Evolutionary conservation across 306 rosid genomes (phyloP).

Genomic region (Prinsepia uniflora): DNA sequence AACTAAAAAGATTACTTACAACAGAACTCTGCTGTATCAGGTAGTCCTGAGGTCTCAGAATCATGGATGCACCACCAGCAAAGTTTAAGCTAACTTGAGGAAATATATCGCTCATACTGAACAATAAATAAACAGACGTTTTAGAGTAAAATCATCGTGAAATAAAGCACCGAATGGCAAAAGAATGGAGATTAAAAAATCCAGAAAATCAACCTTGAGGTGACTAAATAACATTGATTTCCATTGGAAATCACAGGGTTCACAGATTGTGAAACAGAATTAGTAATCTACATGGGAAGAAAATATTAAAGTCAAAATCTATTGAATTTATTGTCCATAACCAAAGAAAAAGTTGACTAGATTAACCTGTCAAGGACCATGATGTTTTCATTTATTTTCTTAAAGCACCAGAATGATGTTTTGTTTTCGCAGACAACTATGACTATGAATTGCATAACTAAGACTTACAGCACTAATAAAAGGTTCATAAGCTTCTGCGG

Average conservation of each 20-base stretch:
- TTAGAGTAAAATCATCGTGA: conserved; percentile 20
- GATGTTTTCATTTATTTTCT: conserved; percentile 9
- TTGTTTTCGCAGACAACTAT: conserved; percentile 10
- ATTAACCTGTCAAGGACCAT: conserved; percentile 11
- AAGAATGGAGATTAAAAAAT: conserved; percentile 15
- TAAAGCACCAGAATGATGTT: conserved; percentile 20
- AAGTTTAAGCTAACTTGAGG: conserved; percentile 92
- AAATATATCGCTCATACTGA: conserved; percentile 67
- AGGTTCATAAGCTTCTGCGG: conserved; percentile 79
- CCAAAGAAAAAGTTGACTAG: background rate
- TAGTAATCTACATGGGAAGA: conserved; percentile 48
- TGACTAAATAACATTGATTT: conserved; percentile 64
- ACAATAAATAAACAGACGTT: conserved; percentile 22
- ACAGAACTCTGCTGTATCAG: conserved; percentile 74
- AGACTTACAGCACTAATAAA: conserved; percentile 80
- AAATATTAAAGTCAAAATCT: background rate
- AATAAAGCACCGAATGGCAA: background rate
- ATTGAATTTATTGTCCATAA: background rate
- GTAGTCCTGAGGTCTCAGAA: conserved; percentile 83
- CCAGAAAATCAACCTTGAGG: conserved; percentile 49
- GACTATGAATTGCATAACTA: conserved; percentile 22
- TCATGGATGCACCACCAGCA: conserved; percentile 71
- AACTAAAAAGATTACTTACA: conserved; percentile 46
- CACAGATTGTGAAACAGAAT: conserved; percentile 58
- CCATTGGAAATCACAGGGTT: conserved; percentile 54